Evolutionary conservation across 805 yeast genomes (phyloP).

Genomic region (Cyberlindnera mississippiensis): DNA sequence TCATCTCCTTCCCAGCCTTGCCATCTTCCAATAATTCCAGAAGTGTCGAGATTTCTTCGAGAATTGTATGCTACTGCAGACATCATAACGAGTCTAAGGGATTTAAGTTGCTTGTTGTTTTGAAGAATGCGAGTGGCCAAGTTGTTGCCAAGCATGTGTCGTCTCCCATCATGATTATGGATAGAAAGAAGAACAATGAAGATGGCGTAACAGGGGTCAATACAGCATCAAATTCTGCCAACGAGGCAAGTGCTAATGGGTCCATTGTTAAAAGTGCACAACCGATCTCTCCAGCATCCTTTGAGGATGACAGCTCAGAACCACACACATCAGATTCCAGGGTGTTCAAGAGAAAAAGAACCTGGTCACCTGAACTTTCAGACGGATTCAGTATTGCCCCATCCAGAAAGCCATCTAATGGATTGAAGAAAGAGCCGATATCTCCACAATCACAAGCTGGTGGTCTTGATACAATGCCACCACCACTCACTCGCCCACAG

Average conservation of each 20-base stretch:
- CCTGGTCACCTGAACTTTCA: conserved; percentile 32
- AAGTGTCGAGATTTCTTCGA: conserved; percentile 49
- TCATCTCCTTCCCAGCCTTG: conserved; percentile 68
- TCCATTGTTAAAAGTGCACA: conserved; percentile 6
- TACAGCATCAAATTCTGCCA: conserved; percentile 20
- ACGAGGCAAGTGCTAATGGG: conserved; percentile 11
- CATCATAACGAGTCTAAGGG: conserved; percentile 91
- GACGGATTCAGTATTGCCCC: conserved; percentile 37
- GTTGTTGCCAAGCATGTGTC: conserved; percentile 72
- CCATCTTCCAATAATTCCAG: conserved; percentile 28
- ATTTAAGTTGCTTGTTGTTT: conserved; percentile 64
- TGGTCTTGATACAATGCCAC: background rate
- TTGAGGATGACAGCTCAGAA: conserved; percentile 58
- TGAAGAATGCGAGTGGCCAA: conserved; percentile 56
- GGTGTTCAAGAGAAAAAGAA: conserved; percentile 44
- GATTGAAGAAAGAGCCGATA: conserved; percentile 37
- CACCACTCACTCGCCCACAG: background rate
- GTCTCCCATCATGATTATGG: conserved; percentile 84
- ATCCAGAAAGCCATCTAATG: conserved; percentile 33
- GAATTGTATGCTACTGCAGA: conserved; percentile 93
- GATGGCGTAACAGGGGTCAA: conserved; percentile 16
- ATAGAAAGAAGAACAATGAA: conserved; percentile 58
- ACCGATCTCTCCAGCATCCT: conserved; percentile 58
- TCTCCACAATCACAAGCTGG: conserved; percentile 34
- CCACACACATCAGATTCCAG: conserved; percentile 39